Conservation (phyloP, 169 alveolate species). For the Plasmodium coatneyi region DNA sequence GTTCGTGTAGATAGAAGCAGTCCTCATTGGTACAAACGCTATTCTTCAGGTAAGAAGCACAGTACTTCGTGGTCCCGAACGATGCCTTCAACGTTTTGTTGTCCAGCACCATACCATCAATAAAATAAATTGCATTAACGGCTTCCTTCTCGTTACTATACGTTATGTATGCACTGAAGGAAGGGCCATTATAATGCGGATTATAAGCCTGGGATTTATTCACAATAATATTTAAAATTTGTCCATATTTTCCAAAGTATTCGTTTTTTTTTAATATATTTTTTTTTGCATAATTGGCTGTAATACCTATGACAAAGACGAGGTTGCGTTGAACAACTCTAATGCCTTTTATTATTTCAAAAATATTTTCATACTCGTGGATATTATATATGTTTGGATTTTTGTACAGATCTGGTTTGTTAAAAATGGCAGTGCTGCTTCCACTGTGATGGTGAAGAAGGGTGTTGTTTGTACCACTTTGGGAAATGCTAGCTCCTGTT, state of each 20-base stretch:
- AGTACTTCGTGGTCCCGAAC: constrained; percentile 95
- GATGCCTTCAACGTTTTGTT: constrained; percentile 91
- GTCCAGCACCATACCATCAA: constrained; percentile 91
- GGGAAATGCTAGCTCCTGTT: neutral
- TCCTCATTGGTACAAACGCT: constrained; percentile 90
- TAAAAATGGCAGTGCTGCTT: neutral
- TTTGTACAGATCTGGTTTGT: constrained; percentile 49
- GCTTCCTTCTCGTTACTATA: constrained; percentile 92
- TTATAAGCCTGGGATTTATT: constrained; percentile 89
- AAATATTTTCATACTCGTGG: constrained; percentile 43
- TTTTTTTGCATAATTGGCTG: constrained; percentile 87
- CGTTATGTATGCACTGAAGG: constrained; percentile 94
- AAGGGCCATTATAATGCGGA: constrained; percentile 88
- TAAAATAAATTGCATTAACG: constrained; percentile 91
- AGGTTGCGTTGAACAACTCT: constrained; percentile 91
- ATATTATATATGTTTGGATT: constrained; percentile 49
- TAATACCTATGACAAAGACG: constrained; percentile 92
- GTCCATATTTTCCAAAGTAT: constrained; percentile 92
- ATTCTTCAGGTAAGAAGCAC: constrained; percentile 91
- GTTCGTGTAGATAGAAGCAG: constrained; percentile 92
- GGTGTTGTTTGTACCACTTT: neutral
- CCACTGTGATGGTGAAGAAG: neutral
- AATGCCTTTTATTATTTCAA: constrained; percentile 84
- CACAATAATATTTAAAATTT: constrained; percentile 88
- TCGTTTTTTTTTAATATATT: constrained; percentile 88